A percentile compares a stretch with the other conserved stretches of the same genome.
These are phyloP conservation scores for Exidia glandulosa DNA, from an alignment of 768 basidiomycete species.

Conservation along the genomic window DNA sequence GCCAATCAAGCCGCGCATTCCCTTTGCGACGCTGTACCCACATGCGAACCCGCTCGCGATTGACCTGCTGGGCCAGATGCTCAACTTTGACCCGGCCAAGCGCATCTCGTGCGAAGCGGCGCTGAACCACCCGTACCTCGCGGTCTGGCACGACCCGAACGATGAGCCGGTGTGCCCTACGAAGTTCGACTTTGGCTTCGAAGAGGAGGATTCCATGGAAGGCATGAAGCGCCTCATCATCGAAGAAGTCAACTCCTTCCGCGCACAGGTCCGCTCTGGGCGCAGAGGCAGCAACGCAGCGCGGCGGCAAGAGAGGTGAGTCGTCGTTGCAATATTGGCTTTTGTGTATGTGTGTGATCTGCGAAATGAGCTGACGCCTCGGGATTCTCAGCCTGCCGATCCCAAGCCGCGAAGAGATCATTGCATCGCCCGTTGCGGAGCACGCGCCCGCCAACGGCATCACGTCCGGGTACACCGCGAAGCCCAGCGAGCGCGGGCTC, in stretches of 20 bases:
- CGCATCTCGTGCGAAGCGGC: constrained; percentile 95
- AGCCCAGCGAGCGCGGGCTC: constrained; percentile 17
- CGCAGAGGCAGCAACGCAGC: constrained; percentile 58
- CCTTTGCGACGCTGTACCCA: constrained; percentile 86
- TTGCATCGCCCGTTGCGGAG: constrained; percentile 65
- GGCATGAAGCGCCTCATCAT: constrained; percentile 96
- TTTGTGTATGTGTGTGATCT: neutral
- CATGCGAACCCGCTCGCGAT: constrained; percentile 89
- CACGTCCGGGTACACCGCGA: constrained; percentile 55
- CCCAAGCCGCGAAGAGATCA: constrained; percentile 70
- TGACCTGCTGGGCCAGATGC: constrained; percentile 81
- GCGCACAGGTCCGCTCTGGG: constrained; percentile 81
- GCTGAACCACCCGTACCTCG: constrained; percentile 84
- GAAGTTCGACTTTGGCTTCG: constrained; percentile 94
- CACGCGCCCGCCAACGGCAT: constrained; percentile 46
- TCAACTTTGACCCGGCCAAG: constrained; percentile 94
- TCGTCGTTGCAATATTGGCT: no score
- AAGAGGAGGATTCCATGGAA: constrained; percentile 91
- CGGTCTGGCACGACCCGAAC: constrained; percentile 96
- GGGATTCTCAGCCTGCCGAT: constrained; percentile 50
- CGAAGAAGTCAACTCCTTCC: constrained; percentile 82
- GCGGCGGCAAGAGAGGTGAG: constrained; percentile 68
- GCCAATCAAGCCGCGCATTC: constrained; percentile 91
- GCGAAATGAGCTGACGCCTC: neutral
- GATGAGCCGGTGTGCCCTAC: constrained; percentile 79